A percentile compares a stretch with the other conserved stretches of the same genome.
These are phyloP conservation scores for Colletotrichum paranaense DNA, from an alignment of 2,329 filamentous ascomycete species.

Conservation along the genomic window DNA sequence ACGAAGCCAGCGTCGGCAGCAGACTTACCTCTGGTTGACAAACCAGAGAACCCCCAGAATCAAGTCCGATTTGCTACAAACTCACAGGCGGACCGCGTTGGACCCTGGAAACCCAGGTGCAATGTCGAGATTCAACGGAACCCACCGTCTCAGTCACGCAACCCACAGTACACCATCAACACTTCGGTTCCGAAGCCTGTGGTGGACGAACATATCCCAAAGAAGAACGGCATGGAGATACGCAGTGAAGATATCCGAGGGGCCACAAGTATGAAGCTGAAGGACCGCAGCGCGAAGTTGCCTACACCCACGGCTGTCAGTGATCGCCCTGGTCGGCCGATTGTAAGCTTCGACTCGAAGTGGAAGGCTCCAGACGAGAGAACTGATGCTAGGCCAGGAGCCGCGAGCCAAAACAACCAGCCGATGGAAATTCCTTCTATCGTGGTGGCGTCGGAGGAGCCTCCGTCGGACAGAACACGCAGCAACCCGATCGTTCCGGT, in stretches of 20 bases:
- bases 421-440: constrained; percentile 64
- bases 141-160: constrained; percentile 83
- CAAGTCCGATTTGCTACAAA: constrained; percentile 60
- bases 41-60: constrained; percentile 74
- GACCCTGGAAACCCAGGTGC: constrained; percentile 42
- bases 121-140: constrained; percentile 84
- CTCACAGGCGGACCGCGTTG: constrained; percentile 52
- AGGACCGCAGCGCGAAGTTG: constrained; percentile 86
- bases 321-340: constrained; percentile 88
- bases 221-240: constrained; percentile 84
- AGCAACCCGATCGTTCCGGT: constrained; percentile 52
- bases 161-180: constrained; percentile 83
- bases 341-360: constrained; percentile 93
- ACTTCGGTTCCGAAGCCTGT: constrained; percentile 48
- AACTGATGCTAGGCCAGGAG: constrained; percentile 71
- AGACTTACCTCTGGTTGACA: constrained; percentile 42
- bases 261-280: constrained; percentile 89
- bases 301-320: constrained; percentile 92
- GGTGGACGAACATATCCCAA: constrained; percentile 59
- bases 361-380: constrained; percentile 80
- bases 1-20: background rate
- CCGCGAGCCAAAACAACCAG: constrained; percentile 56
- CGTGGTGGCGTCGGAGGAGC: constrained; percentile 62
- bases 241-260: constrained; percentile 88
- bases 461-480: constrained; percentile 39